phyloP scores from a whole-genome alignment of 306 rosid species.

The Alnus glutinosa region DNA sequence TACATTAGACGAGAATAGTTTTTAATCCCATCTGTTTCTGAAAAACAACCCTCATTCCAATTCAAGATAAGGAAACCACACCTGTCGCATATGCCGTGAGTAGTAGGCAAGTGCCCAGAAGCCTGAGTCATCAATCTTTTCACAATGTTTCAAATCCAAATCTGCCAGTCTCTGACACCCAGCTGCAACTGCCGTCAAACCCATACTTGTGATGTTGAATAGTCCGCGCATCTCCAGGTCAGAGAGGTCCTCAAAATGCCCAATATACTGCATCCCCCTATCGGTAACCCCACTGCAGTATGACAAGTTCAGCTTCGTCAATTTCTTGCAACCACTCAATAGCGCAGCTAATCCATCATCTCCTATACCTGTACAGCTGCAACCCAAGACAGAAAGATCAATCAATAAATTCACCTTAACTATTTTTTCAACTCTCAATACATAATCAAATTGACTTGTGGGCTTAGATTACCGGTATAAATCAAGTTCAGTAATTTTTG shows the following conservation, averaged over 20 bases:
- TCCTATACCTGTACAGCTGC: slow-evolving; percentile 58
- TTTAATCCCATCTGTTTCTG: background rate
- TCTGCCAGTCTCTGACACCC: slow-evolving; percentile 58
- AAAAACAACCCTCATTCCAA: background rate
- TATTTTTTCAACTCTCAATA: slow-evolving; percentile 7
- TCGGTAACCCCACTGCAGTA: slow-evolving; percentile 63
- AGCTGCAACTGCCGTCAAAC: slow-evolving; percentile 50
- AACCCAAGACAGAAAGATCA: slow-evolving; percentile 28
- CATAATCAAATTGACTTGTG: background rate
- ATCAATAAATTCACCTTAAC: slow-evolving; percentile 5
- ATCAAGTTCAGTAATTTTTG: slow-evolving; percentile 57
- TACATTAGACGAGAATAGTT: background rate
- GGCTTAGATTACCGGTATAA: slow-evolving; percentile 59
- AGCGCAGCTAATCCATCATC: slow-evolving; percentile 63
- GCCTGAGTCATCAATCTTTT: slow-evolving; percentile 55
- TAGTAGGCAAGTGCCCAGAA: slow-evolving; percentile 58
- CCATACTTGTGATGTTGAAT: slow-evolving; percentile 48
- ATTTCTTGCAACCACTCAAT: slow-evolving; percentile 50
- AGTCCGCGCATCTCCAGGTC: slow-evolving; percentile 65
- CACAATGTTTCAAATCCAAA: slow-evolving; percentile 63
- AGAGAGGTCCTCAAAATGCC: slow-evolving; percentile 45
- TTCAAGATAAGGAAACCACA: slow-evolving; percentile 19
- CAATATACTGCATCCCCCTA: slow-evolving; percentile 44
- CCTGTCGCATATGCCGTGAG: slow-evolving; percentile 62
- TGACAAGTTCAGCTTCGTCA: slow-evolving; percentile 60